Percentiles rank a stretch among this genome's conserved stretches.
Conservation (phyloP, 2,329 filamentous ascomycete species). For the Penicillium oxalicum region DNA sequence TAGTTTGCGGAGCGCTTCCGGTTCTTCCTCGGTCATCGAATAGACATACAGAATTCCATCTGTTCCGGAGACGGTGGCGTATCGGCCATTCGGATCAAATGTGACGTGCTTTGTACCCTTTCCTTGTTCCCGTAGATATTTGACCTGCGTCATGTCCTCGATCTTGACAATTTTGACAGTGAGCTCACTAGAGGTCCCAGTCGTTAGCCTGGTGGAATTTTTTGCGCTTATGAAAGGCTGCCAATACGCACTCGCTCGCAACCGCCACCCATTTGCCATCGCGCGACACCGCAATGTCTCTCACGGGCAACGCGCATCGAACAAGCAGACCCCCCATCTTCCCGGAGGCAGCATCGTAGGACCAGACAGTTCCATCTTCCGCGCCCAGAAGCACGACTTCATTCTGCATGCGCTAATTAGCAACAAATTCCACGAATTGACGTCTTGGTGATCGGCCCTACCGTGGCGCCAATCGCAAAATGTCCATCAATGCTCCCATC, state of each 20-base stretch:
- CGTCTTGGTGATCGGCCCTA: slow-evolving; percentile 37
- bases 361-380: slow-evolving; percentile 92
- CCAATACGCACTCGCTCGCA: slow-evolving; percentile 68
- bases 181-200: slow-evolving; percentile 56
- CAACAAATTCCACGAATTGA: no score
- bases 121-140: slow-evolving; percentile 73
- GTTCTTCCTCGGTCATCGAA: slow-evolving; percentile 69
- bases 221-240: background rate
- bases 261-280: slow-evolving; percentile 86
- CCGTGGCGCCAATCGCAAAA: slow-evolving; percentile 66
- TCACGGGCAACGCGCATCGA: slow-evolving; percentile 75
- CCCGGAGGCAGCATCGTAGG: slow-evolving; percentile 69
- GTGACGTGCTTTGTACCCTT: slow-evolving; percentile 87
- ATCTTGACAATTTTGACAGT: slow-evolving; percentile 84
- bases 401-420: slow-evolving; percentile 44
- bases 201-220: background rate
- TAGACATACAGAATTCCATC: slow-evolving; percentile 91
- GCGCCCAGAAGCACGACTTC: slow-evolving; percentile 83
- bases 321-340: slow-evolving; percentile 74
- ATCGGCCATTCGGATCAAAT: slow-evolving; percentile 73
- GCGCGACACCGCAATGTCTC: slow-evolving; percentile 75
- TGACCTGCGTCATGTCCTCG: slow-evolving; percentile 67
- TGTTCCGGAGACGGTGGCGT: slow-evolving; percentile 74
- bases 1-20: slow-evolving; percentile 73
- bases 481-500: slow-evolving; percentile 89